Base-by-base conservation (phyloP, 768 basidiomycete genomes). In the Leccinum boreale region DNA sequence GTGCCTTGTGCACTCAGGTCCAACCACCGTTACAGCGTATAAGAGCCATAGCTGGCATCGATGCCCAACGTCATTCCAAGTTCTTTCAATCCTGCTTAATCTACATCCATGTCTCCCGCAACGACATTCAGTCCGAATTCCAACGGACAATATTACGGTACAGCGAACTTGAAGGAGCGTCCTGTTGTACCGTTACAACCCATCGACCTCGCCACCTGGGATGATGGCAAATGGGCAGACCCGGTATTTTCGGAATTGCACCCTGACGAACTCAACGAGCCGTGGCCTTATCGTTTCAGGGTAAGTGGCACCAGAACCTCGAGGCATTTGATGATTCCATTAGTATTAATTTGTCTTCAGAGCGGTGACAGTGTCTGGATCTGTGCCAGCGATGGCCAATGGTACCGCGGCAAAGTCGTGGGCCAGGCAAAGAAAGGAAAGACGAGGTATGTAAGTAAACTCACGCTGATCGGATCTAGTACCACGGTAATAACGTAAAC, bases 351-450 rank as follows among this genome's bases (percentile, higher is more conserved):
- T 36, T 50, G 29, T 44, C 5, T 24, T 36, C 50, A 84, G 82
- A 67, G 71, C 26, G 77, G 78, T 23, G 78, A 85, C 45, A 42
- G 28, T 17, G 85, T 83, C 26, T 85, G 84, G 85, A 67, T 85
- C 15, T 76, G 74, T 55, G 80, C 78, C 4, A 69, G 72, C 31
- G 75, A 79, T 31, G 78, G 77, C n/a, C 75, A 79, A 47, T 85
- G 84, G 84, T 72, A 74, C 59, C 66, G 54, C 4, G 85, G 84
- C n/a, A 75, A 69, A 53, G 75, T 85, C 12, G 73, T 77, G 26
- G 75, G 81, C 29, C 75, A 74, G 48, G 74, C 72, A 39, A 76
- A 78, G 54, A 70, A 72, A 56, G 81, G 80, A 15, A 72, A 62
- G 55, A 83, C 81, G 5, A 75, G 79, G 66, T 69, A 74, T 65